Evolutionary conservation across 495 filamentous ascomycete genomes (phyloP).

Genomic region (Ramalina intermedia): DNA sequence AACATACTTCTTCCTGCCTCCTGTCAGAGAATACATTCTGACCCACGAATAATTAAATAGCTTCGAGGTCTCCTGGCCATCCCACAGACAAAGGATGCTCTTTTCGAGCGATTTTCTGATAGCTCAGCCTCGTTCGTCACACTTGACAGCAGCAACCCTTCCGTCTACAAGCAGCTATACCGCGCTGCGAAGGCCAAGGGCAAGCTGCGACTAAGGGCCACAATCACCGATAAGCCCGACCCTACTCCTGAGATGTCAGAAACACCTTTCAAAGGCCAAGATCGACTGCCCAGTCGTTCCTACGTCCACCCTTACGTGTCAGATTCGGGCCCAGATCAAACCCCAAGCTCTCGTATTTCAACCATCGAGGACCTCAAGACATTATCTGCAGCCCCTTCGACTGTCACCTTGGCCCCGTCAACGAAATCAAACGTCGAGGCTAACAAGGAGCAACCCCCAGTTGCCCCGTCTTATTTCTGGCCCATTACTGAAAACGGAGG

Average conservation of each 20-base stretch:
- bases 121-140: slow-evolving; percentile 68
- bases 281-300: slow-evolving; percentile 10
- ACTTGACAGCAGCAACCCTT: slow-evolving; percentile 60
- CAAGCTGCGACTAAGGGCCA: slow-evolving; percentile 83
- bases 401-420: not conserved
- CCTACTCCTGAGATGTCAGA: slow-evolving; percentile 7
- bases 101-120: slow-evolving; percentile 93
- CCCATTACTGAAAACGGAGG: slow-evolving; percentile 5
- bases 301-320: slow-evolving; percentile 14
- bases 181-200: slow-evolving; percentile 96
- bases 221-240: slow-evolving; percentile 17
- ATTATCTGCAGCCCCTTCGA: not conserved
- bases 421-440: not conserved
- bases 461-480: slow-evolving; percentile 5
- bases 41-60: slow-evolving; percentile 29
- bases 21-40: not conserved
- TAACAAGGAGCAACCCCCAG: not conserved
- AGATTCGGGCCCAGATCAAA: slow-evolving; percentile 4
- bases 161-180: slow-evolving; percentile 92
- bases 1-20: not conserved
- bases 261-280: not conserved
- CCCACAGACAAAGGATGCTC: slow-evolving; percentile 46
- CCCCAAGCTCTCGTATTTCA: slow-evolving; percentile 1
- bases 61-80: slow-evolving; percentile 61
- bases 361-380: slow-evolving; percentile 7